A percentile compares a stretch with the other conserved stretches of the same genome.
Conservation (phyloP, 2,329 filamentous ascomycete genomes). For the Hypoxylon sp. region DNA sequence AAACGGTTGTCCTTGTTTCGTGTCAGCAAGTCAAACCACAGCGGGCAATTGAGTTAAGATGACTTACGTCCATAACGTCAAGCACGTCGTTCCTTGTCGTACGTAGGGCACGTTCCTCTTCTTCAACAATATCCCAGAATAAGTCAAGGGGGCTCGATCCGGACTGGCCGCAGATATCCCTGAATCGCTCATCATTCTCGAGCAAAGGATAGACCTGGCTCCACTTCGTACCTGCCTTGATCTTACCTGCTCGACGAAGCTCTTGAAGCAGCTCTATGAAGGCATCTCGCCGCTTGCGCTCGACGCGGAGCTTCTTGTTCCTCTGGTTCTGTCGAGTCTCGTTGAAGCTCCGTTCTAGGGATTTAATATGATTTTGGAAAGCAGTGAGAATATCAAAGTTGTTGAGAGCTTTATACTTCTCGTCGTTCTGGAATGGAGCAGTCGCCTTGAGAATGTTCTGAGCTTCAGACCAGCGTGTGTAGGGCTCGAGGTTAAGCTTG, state of each 20-base stretch:
- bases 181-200: conserved; percentile 85
- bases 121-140: conserved; percentile 96
- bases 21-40: conserved; percentile 55
- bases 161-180: conserved; percentile 83
- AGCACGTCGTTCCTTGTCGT: conserved; percentile 85
- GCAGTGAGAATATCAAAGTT: conserved; percentile 92
- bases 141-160: conserved; percentile 91
- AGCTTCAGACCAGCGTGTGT: conserved; percentile 94
- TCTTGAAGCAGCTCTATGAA: conserved; percentile 83
- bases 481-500: conserved; percentile 87
- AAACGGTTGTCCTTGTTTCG: conserved; percentile 83
- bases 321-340: conserved; percentile 91
- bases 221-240: conserved; percentile 94
- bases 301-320: conserved; percentile 81
- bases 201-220: conserved; percentile 82
- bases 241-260: conserved; percentile 80
- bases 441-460: conserved; percentile 85
- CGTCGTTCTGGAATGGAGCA: conserved; percentile 82
- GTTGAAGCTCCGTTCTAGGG: conserved; percentile 91
- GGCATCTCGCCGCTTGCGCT: conserved; percentile 87
- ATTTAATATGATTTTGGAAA: conserved; percentile 96
- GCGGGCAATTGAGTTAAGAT: background rate
- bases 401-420: conserved; percentile 87
- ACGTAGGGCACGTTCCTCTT: conserved; percentile 90
- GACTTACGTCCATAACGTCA: conserved; percentile 87